Base-by-base conservation (phyloP, 371 early-diverging fungal species). In the Mucor racemosus region DNA sequence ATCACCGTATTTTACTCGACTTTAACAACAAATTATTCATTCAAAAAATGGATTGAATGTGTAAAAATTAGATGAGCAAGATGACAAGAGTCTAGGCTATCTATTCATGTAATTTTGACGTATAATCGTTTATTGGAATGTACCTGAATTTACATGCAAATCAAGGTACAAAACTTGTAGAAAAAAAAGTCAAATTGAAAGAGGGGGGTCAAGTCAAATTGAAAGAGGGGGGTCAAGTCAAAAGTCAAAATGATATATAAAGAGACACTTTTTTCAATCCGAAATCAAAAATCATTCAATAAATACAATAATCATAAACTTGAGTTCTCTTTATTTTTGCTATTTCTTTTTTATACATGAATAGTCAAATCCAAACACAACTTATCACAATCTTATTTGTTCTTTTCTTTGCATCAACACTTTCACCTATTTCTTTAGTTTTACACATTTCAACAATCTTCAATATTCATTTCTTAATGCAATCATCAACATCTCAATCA, bases 321-420 rank as follows among this genome's bases (percentile, higher is more conserved):
- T 33, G 15, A 55, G 36, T 36, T 26, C 26, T 26, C 26, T 1
- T 7, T 13, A 38, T 38, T 36, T 63, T 39, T n/a, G n/a, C 34
- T 57, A 57, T 56, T 33, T 39, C 39, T 50, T 10, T 9, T 40
- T 21, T 54, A 17, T 39, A n/a, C 40, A 63, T 63, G 63, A 63
- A 55, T 63, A 63, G 56, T 63, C 63, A 63, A 54, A 55, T 35
- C 17, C 56, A 54, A 63, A 54, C 41, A 41, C 63, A 63, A 55
- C 35, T 63, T 41, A 55, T 54, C 14, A 41, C 63, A 3, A 41
- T 55, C 41, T 35, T 63, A n/a, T 63, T 63, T 34, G 53, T 63
- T 31, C 54, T 63, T n/a, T 63, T 63, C 41, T 63, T 63, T 33
- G 38, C 42, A 63, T 63, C 55, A 15, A 54, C 63, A 31, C 63